Evolutionary conservation across 768 basidiomycete species (phyloP).

Genomic region (Pisolithus microcarpus): DNA sequence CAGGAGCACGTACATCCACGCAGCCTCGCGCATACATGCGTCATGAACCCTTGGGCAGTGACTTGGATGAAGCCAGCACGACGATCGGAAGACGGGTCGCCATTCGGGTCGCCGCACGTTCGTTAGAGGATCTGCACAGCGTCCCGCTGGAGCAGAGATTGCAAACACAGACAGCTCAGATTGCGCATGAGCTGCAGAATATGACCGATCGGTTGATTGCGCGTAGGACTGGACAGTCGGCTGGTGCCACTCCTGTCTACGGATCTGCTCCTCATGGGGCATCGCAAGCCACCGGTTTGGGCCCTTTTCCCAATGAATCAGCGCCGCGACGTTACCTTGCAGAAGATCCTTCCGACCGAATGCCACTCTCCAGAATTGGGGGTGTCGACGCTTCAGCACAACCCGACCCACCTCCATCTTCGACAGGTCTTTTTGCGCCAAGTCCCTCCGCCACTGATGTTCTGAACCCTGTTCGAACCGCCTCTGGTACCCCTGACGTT

Average conservation of each 20-base stretch:
- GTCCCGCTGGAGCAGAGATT: slow-evolving; percentile 22
- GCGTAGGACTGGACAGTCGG: slow-evolving; percentile 17
- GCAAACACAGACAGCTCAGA: slow-evolving; percentile 24
- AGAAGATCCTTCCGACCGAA: too few species aligned
- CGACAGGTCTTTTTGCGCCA: too few species aligned
- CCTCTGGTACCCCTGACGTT: background rate
- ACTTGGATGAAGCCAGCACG: slow-evolving; percentile 25
- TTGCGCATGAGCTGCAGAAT: slow-evolving; percentile 26
- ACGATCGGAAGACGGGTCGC: slow-evolving; percentile 31
- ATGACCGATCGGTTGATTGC: slow-evolving; percentile 23
- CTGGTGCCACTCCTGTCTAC: slow-evolving; percentile 1
- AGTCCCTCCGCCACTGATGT: background rate
- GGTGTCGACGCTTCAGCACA: background rate
- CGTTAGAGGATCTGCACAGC: slow-evolving; percentile 8
- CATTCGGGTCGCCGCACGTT: slow-evolving; percentile 17
- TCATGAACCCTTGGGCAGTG: slow-evolving; percentile 14
- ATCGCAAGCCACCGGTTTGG: background rate
- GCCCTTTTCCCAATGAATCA: background rate
- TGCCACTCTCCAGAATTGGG: too few species aligned
- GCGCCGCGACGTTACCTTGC: background rate
- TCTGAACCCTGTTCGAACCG: background rate
- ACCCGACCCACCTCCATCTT: background rate
- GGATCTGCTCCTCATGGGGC: slow-evolving; percentile 1
- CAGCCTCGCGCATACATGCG: slow-evolving; percentile 14
- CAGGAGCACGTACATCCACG: slow-evolving; percentile 8